Conservation (phyloP, 441 rosid genomes). For the Pelargonium citronellum region DNA sequence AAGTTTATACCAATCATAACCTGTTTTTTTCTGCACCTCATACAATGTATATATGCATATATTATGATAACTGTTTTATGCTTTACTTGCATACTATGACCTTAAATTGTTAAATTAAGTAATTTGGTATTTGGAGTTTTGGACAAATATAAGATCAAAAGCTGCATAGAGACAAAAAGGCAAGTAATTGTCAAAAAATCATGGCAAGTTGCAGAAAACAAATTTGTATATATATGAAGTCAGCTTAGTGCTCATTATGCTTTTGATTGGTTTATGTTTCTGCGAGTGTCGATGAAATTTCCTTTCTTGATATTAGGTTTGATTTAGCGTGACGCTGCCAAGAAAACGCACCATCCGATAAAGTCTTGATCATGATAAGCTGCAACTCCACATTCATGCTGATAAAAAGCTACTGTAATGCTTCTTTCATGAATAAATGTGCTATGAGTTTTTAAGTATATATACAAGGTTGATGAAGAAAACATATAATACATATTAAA, state of each 20-base stretch:
- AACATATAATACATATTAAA: too few species aligned
- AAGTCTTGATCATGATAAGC: too few species aligned
- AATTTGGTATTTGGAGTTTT: too few species aligned
- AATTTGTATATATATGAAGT: constrained; percentile 12
- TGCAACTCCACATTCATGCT: neutral
- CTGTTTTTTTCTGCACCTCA: constrained; percentile 5
- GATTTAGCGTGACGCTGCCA: neutral
- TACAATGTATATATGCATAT: neutral
- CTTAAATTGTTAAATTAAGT: too few species aligned
- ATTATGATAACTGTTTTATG: too few species aligned
- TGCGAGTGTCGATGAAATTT: neutral
- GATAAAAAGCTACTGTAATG: neutral
- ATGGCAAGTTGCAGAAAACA: constrained; percentile 20
- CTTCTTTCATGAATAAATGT: neutral
- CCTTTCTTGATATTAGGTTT: neutral
- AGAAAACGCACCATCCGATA: too few species aligned
- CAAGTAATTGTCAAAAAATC: neutral
- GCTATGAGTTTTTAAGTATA: neutral
- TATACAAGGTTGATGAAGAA: too few species aligned
- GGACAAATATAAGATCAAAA: neutral
- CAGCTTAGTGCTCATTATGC: constrained; percentile 19
- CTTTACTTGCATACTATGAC: too few species aligned
- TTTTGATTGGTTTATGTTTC: neutral
- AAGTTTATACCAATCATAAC: constrained; percentile 14
- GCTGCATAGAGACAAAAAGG: neutral